phyloP scores from a whole-genome alignment of 441 rosid genomes.

The Erysimum pusillum region DNA sequence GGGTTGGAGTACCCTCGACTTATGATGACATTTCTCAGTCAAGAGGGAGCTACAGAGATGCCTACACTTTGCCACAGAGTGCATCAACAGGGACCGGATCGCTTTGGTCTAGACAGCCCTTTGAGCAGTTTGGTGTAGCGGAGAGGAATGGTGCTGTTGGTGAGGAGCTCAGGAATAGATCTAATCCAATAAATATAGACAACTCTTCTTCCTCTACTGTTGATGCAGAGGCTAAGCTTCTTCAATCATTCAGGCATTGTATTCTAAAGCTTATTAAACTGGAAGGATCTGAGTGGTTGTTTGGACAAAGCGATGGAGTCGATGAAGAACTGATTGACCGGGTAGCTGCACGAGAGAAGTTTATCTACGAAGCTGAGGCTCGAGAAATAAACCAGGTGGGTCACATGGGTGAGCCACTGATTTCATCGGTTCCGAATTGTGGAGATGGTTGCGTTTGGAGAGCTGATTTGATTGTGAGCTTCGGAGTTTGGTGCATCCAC shows the following conservation, averaged over 20 bases:
- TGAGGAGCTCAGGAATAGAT: conserved; percentile 60
- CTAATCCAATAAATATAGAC: conserved; percentile 51
- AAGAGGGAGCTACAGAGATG: conserved; percentile 60
- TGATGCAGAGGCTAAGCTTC: conserved; percentile 84
- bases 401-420: conserved; percentile 58
- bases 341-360: conserved; percentile 92
- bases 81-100: conserved; percentile 68
- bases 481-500: conserved; percentile 99
- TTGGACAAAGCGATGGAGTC: conserved; percentile 82
- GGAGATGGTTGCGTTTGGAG: conserved; percentile 96
- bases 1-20: conserved; percentile 57
- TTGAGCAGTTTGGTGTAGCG: conserved; percentile 94
- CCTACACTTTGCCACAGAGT: conserved; percentile 50
- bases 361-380: conserved; percentile 77
- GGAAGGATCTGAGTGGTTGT: conserved; percentile 97
- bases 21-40: conserved; percentile 63
- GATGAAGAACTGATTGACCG: conserved; percentile 91
- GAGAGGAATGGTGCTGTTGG: conserved; percentile 65
- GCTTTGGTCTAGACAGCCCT: conserved; percentile 95
- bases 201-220: conserved; percentile 58
- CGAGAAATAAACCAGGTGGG: conserved; percentile 62
- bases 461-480: conserved; percentile 80
- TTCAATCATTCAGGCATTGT: conserved; percentile 81
- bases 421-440: conserved; percentile 87
- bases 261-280: conserved; percentile 81